Conservation (phyloP, 2,329 filamentous ascomycete species). For the Claviceps capensis region DNA sequence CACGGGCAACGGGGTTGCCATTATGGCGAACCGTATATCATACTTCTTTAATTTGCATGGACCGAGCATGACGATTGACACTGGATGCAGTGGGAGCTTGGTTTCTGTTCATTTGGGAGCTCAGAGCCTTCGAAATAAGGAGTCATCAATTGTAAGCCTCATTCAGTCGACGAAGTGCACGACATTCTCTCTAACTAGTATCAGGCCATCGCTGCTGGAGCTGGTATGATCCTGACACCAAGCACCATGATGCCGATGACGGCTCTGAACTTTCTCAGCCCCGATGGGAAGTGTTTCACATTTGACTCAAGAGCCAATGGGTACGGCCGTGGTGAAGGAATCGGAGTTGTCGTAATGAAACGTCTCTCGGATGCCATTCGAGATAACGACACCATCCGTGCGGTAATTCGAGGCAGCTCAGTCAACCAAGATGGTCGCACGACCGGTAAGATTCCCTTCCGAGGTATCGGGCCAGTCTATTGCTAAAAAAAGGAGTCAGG, state of each 20-base stretch:
- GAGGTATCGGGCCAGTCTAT: too few species aligned
- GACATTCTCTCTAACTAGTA: background rate
- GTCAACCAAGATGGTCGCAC: slow-evolving; percentile 47
- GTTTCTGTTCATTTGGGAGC: slow-evolving; percentile 40
- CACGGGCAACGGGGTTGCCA: slow-evolving; percentile 37
- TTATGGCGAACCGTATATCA: slow-evolving; percentile 41
- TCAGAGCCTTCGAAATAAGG: slow-evolving; percentile 31
- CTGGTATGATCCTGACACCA: slow-evolving; percentile 38
- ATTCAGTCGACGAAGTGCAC: background rate
- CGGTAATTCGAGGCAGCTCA: slow-evolving; percentile 38
- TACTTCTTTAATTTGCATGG: slow-evolving; percentile 42
- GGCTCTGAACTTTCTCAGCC: slow-evolving; percentile 37
- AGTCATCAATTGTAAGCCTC: slow-evolving; percentile 25
- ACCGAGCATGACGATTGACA: slow-evolving; percentile 44
- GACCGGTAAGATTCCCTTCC: slow-evolving; percentile 20
- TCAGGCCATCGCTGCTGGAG: slow-evolving; percentile 35
- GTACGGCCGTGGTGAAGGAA: slow-evolving; percentile 51
- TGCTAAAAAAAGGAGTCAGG: slow-evolving; percentile 17
- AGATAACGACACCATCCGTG: slow-evolving; percentile 44
- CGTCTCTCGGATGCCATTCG: slow-evolving; percentile 40
- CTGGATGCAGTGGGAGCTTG: slow-evolving; percentile 43
- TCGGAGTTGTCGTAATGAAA: slow-evolving; percentile 46
- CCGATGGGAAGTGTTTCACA: slow-evolving; percentile 36
- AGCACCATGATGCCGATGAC: slow-evolving; percentile 44
- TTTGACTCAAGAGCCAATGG: slow-evolving; percentile 48